These are phyloP conservation scores for Colletotrichum spaethianum DNA, from an alignment of 2,329 filamentous ascomycete species.

Conservation along the genomic window DNA sequence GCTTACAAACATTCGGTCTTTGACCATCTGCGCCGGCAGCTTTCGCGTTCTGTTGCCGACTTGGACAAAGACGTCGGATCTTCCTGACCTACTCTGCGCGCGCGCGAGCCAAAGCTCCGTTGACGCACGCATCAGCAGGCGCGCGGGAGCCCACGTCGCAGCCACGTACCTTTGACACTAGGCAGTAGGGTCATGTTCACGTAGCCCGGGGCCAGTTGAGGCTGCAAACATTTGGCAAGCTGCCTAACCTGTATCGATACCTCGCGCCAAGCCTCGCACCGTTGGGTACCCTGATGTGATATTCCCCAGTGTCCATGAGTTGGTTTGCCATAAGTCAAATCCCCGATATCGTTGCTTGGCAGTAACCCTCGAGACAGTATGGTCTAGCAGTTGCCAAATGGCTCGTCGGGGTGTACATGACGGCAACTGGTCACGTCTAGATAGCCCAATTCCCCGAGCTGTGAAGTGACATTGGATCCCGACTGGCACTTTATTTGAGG, in stretches of 20 bases:
- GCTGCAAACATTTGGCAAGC: background rate
- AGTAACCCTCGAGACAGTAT: background rate
- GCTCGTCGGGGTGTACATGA: too few relatives aligned
- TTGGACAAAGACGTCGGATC: background rate
- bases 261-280: background rate
- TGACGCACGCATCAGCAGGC: background rate
- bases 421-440: background rate
- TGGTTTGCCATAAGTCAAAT: background rate
- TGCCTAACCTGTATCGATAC: background rate
- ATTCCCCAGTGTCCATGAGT: background rate
- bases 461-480: too few relatives aligned
- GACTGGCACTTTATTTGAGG: background rate
- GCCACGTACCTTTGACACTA: background rate
- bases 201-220: background rate
- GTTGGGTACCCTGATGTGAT: background rate
- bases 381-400: background rate
- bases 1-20: background rate
- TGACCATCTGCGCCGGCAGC: background rate
- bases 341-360: too few relatives aligned
- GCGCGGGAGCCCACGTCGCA: background rate
- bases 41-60: background rate
- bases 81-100: background rate
- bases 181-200: background rate
- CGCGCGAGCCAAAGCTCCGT: background rate
- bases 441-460: background rate